A percentile compares a stretch with the other conserved stretches of the same genome.
Evolutionary conservation across 768 basidiomycete genomes (phyloP).

Genomic region (Sporobolomyces phaffii): DNA sequence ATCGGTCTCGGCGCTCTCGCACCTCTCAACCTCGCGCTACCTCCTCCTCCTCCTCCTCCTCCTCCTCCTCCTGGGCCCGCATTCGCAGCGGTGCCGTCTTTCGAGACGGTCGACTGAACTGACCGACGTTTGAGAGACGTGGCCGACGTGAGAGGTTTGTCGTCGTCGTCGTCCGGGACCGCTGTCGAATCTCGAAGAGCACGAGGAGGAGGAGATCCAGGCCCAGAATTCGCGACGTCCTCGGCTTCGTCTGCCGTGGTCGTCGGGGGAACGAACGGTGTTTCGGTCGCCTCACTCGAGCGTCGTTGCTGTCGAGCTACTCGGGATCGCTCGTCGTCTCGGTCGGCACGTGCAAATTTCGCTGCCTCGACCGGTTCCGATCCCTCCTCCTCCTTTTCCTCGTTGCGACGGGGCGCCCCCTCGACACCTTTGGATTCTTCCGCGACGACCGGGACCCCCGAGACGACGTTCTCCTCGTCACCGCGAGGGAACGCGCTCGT

Average conservation of each 20-base stretch:
- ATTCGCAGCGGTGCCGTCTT: not conserved
- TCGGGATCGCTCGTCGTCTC: not conserved
- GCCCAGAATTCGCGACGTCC: too few species aligned
- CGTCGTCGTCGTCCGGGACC: not conserved
- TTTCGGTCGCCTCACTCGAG: not conserved
- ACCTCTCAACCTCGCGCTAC: conserved; percentile 13
- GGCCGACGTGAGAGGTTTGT: not conserved
- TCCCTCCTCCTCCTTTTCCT: not conserved
- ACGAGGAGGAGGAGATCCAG: not conserved
- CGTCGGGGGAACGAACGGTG: not conserved
- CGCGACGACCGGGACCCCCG: too few species aligned
- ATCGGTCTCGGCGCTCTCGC: conserved; percentile 25
- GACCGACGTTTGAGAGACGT: conserved; percentile 20
- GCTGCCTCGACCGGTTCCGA: not conserved
- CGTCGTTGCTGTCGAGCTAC: not conserved
- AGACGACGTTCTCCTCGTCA: not conserved
- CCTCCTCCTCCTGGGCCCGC: too few species aligned
- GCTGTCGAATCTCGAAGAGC: not conserved
- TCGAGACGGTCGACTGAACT: not conserved
- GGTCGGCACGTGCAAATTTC: too few species aligned
- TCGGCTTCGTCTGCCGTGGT: not conserved
- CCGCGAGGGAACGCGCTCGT: not conserved
- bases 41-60: not conserved
- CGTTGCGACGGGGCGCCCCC: not conserved
- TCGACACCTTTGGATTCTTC: too few species aligned